phyloP scores from a whole-genome alignment of 768 basidiomycete species.

The Krasilnikovozyma curviuscula region DNA sequence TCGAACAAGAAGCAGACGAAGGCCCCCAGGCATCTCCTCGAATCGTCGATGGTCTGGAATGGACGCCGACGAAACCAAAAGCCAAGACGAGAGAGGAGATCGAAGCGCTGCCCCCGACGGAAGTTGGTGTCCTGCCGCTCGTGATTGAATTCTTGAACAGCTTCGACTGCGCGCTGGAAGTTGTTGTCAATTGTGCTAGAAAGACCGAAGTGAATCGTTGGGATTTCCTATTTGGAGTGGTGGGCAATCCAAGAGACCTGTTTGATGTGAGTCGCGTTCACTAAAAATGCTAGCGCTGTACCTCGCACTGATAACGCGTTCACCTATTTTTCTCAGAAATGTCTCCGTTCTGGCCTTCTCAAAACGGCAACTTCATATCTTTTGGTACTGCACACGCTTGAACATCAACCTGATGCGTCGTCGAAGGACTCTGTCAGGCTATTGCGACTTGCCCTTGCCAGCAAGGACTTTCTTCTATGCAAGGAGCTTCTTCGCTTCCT shows the following conservation, averaged over 20 bases:
- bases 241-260: slow-evolving; percentile 71
- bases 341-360: slow-evolving; percentile 48
- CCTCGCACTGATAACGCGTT: background rate
- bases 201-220: slow-evolving; percentile 89
- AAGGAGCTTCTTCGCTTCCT: slow-evolving; percentile 81
- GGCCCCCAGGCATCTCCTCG: slow-evolving; percentile 1
- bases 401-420: slow-evolving; percentile 58
- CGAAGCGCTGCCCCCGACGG: background rate
- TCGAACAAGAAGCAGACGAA: slow-evolving; percentile 52
- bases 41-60: background rate
- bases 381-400: slow-evolving; percentile 78
- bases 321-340: slow-evolving; percentile 35
- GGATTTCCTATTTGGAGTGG: slow-evolving; percentile 68
- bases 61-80: slow-evolving; percentile 7
- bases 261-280: slow-evolving; percentile 51
- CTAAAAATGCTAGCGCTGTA: background rate
- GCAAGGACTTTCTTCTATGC: slow-evolving; percentile 74
- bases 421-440: slow-evolving; percentile 52
- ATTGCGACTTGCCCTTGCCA: slow-evolving; percentile 51
- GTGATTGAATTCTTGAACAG: slow-evolving; percentile 84
- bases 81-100: slow-evolving; percentile 10
- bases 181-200: slow-evolving; percentile 84
- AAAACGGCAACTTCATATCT: slow-evolving; percentile 85
- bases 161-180: slow-evolving; percentile 75
- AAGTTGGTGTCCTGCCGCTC: slow-evolving; percentile 35